Base-by-base conservation (phyloP, 2,329 filamentous ascomycete genomes). In the Bipolaris gigantea region DNA sequence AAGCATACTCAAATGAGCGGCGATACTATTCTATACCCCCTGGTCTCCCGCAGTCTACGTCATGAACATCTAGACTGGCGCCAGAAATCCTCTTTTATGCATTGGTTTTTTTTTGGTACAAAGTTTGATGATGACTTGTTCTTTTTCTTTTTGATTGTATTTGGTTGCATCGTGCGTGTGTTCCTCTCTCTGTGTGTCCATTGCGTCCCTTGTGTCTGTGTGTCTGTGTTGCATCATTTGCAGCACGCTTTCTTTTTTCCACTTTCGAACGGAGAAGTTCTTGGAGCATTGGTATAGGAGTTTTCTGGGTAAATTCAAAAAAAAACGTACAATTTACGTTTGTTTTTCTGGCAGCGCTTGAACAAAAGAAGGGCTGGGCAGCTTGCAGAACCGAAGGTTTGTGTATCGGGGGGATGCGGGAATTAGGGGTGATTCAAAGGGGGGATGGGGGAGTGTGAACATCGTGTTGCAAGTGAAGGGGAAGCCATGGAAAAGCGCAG, bases 51-150 rank as follows among this genome's bases (percentile, higher is more conserved):
- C 38, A 48, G 45, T 52, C 53, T 55, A 55, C 53, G 48, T 55
- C 40, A 55, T 52, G 53, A 44, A 44, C 48, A 55, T 55, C 42
- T 55, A 52, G 53, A 52, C 43, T 52, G 48, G 53, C 33, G 10
- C 27, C 27, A 30, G 27, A 30, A 52, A 42, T 41, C 39, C 23
- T 36, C 50, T 36, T 55, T 46, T 45, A 53, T 52, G 48, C 55
- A 56, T 58, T 40, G 30, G 53, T 48, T 49, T 55, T 53, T 53
- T 48, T 49, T 55, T 53, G 47, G 44, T 35, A 50, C 46, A 56
- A 62, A 62, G 61, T 65, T 66, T 65, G 59, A 55, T 62, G 61
- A 62, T 36, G 61, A 61, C 59, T 63, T 67, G 43, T 53, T 40
- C 35, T 41, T 48, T 53, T 50, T 38, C 21, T 36, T 53, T 48